A percentile compares a stretch with the other conserved stretches of the same genome.
Evolutionary conservation across 805 yeast genomes (phyloP).

Genomic region (Pichia membranifaciens): DNA sequence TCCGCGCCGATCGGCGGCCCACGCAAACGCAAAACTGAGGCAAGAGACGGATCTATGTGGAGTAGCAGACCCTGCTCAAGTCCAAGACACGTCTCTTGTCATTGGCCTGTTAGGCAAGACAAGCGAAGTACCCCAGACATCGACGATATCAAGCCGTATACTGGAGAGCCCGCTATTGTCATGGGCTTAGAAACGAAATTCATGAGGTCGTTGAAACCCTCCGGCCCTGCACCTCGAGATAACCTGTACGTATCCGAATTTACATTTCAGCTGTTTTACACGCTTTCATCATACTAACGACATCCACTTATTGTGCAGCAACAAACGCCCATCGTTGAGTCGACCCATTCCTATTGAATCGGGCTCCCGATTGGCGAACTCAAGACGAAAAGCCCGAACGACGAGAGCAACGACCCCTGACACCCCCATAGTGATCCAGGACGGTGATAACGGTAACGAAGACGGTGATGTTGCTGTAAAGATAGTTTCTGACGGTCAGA

Average conservation of each 20-base stretch:
- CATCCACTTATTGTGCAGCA: neutral
- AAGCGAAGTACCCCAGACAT: no score
- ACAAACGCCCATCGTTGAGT: neutral
- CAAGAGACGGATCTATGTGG: no score
- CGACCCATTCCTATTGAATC: neutral
- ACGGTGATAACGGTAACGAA: neutral
- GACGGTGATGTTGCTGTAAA: neutral
- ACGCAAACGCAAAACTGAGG: no score
- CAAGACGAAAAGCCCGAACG: neutral
- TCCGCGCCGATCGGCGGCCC: no score
- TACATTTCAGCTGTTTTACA: no score
- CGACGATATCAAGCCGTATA: no score
- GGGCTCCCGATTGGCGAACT: neutral
- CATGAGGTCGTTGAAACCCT: slow-evolving; percentile 1
- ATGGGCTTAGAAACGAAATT: neutral
- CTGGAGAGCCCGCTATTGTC: neutral
- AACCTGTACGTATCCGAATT: neutral
- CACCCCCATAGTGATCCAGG: neutral
- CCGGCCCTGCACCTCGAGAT: neutral
- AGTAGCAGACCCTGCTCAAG: no score
- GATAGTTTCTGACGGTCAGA: no score
- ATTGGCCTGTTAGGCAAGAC: no score
- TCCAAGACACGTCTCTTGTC: neutral
- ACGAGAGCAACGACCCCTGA: slow-evolving; percentile 2
- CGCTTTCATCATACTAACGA: no score